Evolutionary conservation across 164 flowering plant genomes (phyloP).

Genomic region (Piper longum): DNA sequence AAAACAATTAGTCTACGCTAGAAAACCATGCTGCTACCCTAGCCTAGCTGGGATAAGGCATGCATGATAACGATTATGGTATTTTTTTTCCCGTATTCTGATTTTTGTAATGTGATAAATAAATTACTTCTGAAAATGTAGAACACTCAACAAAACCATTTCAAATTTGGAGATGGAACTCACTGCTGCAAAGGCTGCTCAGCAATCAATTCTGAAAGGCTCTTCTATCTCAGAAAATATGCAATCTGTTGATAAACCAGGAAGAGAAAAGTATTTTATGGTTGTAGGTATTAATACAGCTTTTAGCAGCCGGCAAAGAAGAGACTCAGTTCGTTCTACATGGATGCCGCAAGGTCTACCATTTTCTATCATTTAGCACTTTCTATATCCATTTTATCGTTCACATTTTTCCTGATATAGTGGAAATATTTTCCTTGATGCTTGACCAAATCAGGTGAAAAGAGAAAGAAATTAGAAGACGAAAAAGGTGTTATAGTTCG

Average conservation of each 20-base stretch:
- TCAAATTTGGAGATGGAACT: constrained; percentile 93
- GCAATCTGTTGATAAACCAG: constrained; percentile 15
- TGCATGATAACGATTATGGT: no score
- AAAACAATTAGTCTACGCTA: no score
- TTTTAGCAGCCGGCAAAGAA: constrained; percentile 89
- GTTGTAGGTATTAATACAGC: constrained; percentile 92
- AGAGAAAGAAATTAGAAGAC: constrained; percentile 80
- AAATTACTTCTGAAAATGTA: constrained; percentile 17
- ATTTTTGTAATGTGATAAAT: not conserved
- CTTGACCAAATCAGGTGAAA: constrained; percentile 37
- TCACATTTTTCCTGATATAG: not conserved
- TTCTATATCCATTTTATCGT: not conserved
- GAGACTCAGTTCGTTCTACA: constrained; percentile 94
- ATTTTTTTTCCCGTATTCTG: not conserved
- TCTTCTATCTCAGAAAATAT: constrained; percentile 50
- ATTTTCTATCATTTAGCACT: not conserved
- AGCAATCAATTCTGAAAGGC: constrained; percentile 68
- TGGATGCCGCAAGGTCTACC: constrained; percentile 91
- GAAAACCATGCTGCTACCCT: no score
- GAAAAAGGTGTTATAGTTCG: constrained; percentile 91
- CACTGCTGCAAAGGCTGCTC: constrained; percentile 87
- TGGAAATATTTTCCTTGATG: not conserved
- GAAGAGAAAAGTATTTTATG: constrained; percentile 66
- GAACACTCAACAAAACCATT: constrained; percentile 80
- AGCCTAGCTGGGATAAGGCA: no score